Base-by-base conservation (phyloP, 2,329 filamentous ascomycete genomes). In the Venturiaceae sp. region DNA sequence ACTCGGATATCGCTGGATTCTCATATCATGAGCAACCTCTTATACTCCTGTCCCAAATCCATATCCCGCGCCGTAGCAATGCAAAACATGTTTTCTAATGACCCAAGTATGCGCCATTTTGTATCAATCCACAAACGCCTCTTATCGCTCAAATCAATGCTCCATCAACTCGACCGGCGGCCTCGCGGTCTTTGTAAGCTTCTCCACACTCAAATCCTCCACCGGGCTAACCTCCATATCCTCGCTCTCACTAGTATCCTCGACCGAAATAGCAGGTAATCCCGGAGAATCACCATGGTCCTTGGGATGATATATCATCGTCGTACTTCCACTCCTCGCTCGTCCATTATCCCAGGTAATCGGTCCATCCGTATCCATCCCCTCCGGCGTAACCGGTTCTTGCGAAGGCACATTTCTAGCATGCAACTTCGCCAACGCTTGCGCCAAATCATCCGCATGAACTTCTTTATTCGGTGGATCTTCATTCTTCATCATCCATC, bases 401-500 rank as follows among this genome's bases (percentile, higher is more conserved):
- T 60, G 58, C 21, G 55, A 47, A 13, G 54, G 57, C 13, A 62
- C 63, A 4, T 67, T 68, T 56, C 68, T 65, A 3, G 77, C 75
- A 47, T 77, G 76, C 58, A 86, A 68, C 60, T 75, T 78, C 16
- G 77, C 72, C 55, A 86, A 68, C 16, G 83, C 83, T 2, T 71
- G 68, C 0, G 80, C 81, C 41, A 86, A 72, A 66, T 86, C 83
- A 58, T 80, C 78, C 0, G 83, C 82, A 64, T 85, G 82, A 8
- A 84, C 83, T 59, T 84, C 78, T 69, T 82, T 85, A 69, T 86
- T 86, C 5, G 83, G 83, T 11, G 83, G 80, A 28, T 82, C 83
- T 66, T 86, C 83, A 59, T 80, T 77, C 61, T 78, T 77, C 73
- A 83, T 77, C 67, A 83, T 80, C 83, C 83, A 86, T 53, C 83